phyloP scores from a whole-genome alignment of 2,329 filamentous ascomycete species.

The Juglanconis sp. region DNA sequence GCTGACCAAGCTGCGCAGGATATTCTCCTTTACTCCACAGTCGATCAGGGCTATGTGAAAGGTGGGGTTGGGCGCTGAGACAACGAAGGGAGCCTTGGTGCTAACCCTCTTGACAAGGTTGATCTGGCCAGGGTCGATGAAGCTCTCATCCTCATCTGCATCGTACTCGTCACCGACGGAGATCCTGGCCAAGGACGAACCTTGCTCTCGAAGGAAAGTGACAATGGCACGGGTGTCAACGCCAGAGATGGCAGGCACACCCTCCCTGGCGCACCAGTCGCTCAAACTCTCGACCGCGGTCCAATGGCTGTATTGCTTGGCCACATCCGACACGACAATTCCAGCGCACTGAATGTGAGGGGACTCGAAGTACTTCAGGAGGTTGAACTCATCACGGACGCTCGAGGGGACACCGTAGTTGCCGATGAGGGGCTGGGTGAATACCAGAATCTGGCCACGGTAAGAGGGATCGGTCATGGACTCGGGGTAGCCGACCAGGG shows the following conservation, averaged over 20 bases:
- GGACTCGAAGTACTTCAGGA: conserved; percentile 97
- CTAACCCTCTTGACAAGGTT: conserved; percentile 94
- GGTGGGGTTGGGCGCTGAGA: conserved; percentile 77
- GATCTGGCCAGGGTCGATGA: conserved; percentile 91
- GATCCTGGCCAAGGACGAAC: conserved; percentile 92
- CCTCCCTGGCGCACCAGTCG: conserved; percentile 94
- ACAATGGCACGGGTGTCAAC: conserved; percentile 97
- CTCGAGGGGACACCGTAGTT: conserved; percentile 96
- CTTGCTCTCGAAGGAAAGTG: conserved; percentile 91
- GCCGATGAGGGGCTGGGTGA: conserved; percentile 95
- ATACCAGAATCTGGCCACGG: conserved; percentile 93
- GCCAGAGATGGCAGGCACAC: conserved; percentile 91
- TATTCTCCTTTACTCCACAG: conserved; percentile 99
- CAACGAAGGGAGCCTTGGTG: conserved; percentile 97
- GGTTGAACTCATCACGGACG: conserved; percentile 79
- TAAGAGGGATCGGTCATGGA: conserved; percentile 87
- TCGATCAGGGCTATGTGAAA: conserved; percentile 94
- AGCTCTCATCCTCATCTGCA: conserved; percentile 95
- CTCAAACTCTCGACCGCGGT: conserved; percentile 92
- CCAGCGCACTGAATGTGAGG: conserved; percentile 95
- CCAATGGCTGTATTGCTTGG: conserved; percentile 95
- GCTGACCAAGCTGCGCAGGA: conserved; percentile 87
- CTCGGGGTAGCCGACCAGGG: conserved; percentile 95
- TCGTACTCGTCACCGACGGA: conserved; percentile 97
- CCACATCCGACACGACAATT: conserved; percentile 93